These are phyloP conservation scores for Marasmius fiardii DNA, from an alignment of 1,284 basidiomycete species.

Conservation along the genomic window DNA sequence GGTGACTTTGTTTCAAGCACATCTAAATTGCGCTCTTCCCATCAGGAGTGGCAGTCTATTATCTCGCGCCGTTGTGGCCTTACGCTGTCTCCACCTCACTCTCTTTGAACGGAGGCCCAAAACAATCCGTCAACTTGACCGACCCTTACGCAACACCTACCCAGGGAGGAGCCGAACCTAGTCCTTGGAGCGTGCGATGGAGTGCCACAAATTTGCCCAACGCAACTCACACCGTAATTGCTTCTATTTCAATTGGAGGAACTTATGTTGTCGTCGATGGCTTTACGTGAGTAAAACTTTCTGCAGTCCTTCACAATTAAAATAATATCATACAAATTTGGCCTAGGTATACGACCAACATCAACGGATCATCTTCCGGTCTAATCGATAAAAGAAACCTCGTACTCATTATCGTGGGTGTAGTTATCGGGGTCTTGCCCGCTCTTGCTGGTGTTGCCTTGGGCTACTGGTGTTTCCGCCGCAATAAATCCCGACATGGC, in stretches of 20 bases:
- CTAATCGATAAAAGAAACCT: no score
- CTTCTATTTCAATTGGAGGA: constrained; percentile 3
- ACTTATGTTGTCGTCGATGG: constrained; percentile 5
- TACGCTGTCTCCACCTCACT: constrained; percentile 5
- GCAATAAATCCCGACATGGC: no score
- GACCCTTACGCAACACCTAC: constrained; percentile 1
- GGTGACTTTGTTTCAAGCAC: background rate
- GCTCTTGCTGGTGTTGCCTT: background rate
- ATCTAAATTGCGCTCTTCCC: background rate
- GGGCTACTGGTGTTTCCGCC: no score
- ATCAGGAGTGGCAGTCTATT: constrained; percentile 8
- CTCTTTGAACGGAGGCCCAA: constrained; percentile 1
- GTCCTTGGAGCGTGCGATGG: background rate
- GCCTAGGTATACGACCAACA: no score
- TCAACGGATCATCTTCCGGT: no score
- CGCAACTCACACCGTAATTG: constrained; percentile 2
- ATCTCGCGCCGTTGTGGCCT: constrained; percentile 8
- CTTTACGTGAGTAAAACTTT: constrained; percentile 1
- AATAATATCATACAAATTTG: no score
- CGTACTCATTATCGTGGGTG: no score
- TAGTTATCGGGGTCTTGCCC: no score
- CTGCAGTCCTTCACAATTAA: no score
- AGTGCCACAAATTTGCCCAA: constrained; percentile 1
- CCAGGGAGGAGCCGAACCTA: constrained; percentile 6
- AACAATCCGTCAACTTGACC: constrained; percentile 5